Evolutionary conservation across 208 protist species (phyloP), one percentile per base, ranked within the genome.

Genomic region (Wallacemonas rigidus): DNA sequence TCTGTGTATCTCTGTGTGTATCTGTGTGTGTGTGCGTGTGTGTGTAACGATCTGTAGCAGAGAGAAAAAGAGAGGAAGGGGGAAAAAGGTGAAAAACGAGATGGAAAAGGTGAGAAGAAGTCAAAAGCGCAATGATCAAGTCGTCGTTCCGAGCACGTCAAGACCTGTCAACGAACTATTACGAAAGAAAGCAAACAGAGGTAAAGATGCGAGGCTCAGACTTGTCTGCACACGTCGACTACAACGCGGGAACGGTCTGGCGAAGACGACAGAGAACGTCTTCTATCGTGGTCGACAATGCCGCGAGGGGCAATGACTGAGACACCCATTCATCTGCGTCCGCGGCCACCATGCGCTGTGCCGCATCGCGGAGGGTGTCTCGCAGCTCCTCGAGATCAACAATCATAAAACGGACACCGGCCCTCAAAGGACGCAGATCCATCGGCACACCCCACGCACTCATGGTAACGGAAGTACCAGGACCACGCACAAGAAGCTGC

Each of bases 381-480:
- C 63, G 54, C 14, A 74, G n/a, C 63, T 82, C 77, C 26, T 67
- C 58, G 7, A 82, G 43, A 43, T 82, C 77, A 14, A 71, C 77
- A 6, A 82, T 41, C 41, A 78, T 38, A 47, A 78, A 72, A 12
- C 77, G 77, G 14, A 78, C 39, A 39, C 48, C 51, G 9, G 68
- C 72, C 12, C 77, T 72, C 72, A 70, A 17, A 1, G 9, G 36
- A 4, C 47, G 67, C 51, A 71, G 67, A 48, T 57, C 47, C 38
- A 50, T 6, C 45, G 45, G 45, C 45, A 50, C 12, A 12, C 12
- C 45, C 45, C 26, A 26, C 26, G 26, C 26, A 26, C 26, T 26
- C 26, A 26, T 26, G 26, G 5, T 48, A 4, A 47, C 48, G 7
- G 6, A 7, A n/a, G 64, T 9, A n/a, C 50, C 64, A 41, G 48